phyloP scores from a whole-genome alignment of 2,329 filamentous ascomycete species.

The Aspergillus eucalypticola region DNA sequence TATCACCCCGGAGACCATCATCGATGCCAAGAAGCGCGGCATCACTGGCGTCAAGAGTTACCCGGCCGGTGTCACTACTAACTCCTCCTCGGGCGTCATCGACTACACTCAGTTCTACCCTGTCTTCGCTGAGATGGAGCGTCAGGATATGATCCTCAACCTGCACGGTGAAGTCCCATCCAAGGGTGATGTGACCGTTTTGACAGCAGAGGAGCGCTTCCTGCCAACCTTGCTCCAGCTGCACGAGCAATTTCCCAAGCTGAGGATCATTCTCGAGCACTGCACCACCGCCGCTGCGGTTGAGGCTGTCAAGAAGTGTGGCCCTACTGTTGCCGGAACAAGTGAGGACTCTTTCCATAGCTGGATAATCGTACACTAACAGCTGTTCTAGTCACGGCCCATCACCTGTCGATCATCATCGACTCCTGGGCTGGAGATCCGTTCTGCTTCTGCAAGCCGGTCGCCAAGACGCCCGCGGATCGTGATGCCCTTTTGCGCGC shows the following conservation, averaged over 20 bases:
- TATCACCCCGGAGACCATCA: conserved; percentile 68
- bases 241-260: conserved; percentile 69
- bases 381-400: conserved; percentile 64
- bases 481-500: conserved; percentile 70
- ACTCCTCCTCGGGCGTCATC: conserved; percentile 54
- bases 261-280: conserved; percentile 68
- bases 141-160: conserved; percentile 79
- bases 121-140: conserved; percentile 87
- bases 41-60: conserved; percentile 64
- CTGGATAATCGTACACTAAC: neutral
- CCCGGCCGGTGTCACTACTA: conserved; percentile 55
- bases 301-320: conserved; percentile 73
- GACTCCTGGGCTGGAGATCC: conserved; percentile 72
- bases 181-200: conserved; percentile 51
- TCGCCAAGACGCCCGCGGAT: conserved; percentile 71
- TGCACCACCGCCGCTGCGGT: conserved; percentile 83
- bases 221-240: conserved; percentile 75
- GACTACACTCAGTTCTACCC: conserved; percentile 49
- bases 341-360: conserved; percentile 3
- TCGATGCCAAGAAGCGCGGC: conserved; percentile 70
- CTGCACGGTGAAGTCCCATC: conserved; percentile 73
- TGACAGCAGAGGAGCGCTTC: conserved; percentile 75
- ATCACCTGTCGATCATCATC: conserved; percentile 78
- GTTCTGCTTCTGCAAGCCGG: conserved; percentile 78
- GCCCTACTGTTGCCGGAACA: conserved; percentile 66